Base-by-base conservation (phyloP, 78 protist genomes). In the Chrysochromulina tobinii region DNA sequence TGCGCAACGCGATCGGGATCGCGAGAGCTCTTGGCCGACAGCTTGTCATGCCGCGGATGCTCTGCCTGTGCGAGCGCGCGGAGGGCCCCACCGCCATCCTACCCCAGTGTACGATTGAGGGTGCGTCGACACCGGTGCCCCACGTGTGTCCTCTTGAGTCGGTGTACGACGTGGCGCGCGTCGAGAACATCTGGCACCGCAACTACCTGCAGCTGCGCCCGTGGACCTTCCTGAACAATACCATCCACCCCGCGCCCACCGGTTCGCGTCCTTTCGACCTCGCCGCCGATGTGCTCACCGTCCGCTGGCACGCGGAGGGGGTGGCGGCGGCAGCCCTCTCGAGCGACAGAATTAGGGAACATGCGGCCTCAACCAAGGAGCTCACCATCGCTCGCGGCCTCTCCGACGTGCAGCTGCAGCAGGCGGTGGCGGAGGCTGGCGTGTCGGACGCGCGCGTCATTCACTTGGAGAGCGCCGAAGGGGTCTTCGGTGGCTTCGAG, bases 401-500 rank as follows among this genome's bases (percentile, higher is more conserved):
- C 6, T 50, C 83, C 25, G 83, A 38, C 7, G 83, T 8, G 25
- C 58, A 50, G 57, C 2, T 75, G 11, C 18, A 1, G 58, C 27
- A 75, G 57, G 83, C 57, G 12, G 11, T 75, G 7, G 55, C 58
- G 12, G 79, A 3, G 14, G 38, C 59, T n/a, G 58, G 83, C 23
- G 83, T n/a, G 3, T 27, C 83, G 18, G n/a, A 75, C n/a, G 83
- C 57, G 83, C 54, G 57, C n/a, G 20, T 75, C 21, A 5, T 75
- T 11, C 83, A 75, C 11, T 18, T 75, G 4, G 83, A 75, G 58
- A 17, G 27, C 14, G 57, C 83, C 12, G 83, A 75, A 12, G 83
- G 57, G 58, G 83, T 75, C n/a, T 75, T 75, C 11, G 83, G 83
- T 15, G 83, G 83, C 57, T 75, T 75, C 21, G 83, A 75, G 83